phyloP scores from a whole-genome alignment of 768 basidiomycete species.

The Royoungia palumana region DNA sequence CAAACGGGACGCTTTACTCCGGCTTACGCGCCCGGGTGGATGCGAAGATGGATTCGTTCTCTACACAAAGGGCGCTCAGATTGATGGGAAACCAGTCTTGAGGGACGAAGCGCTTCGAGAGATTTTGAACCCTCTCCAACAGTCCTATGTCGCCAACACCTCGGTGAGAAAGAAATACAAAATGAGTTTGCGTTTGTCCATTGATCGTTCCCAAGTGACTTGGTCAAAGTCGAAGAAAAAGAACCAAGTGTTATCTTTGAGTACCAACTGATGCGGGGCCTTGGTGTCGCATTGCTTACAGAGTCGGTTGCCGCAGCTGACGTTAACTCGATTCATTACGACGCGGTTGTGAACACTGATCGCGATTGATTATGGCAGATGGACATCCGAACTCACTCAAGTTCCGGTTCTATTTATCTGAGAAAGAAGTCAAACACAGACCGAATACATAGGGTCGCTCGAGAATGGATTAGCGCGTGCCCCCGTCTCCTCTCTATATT shows the following conservation, averaged over 20 bases:
- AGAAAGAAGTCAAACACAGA: too few relatives aligned
- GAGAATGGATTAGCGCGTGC: too few relatives aligned
- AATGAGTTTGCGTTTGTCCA: constrained; percentile 9
- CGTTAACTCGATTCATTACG: too few relatives aligned
- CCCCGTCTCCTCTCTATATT: too few relatives aligned
- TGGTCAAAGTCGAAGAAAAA: constrained; percentile 15
- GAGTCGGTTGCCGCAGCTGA: too few relatives aligned
- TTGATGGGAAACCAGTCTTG: constrained; percentile 24
- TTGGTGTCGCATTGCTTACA: too few relatives aligned
- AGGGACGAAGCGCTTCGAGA: constrained; percentile 17
- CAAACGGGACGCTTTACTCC: constrained; percentile 21
- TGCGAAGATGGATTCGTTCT: constrained; percentile 21
- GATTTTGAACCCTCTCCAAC: constrained; percentile 20
- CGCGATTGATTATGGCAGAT: too few relatives aligned
- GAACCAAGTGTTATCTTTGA: constrained; percentile 4
- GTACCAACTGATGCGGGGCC: constrained; percentile 6
- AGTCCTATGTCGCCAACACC: neutral
- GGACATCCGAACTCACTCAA: too few relatives aligned
- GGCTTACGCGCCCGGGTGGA: constrained; percentile 9
- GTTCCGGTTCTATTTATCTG: too few relatives aligned
- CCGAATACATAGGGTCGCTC: too few relatives aligned
- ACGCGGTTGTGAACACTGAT: too few relatives aligned
- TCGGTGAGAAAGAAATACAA: constrained; percentile 14
- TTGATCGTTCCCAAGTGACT: constrained; percentile 7
- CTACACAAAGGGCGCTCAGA: constrained; percentile 22